Conservation (phyloP, 228 moss, liverwort and hornwort species). For the Sphagnum fallax region DNA sequence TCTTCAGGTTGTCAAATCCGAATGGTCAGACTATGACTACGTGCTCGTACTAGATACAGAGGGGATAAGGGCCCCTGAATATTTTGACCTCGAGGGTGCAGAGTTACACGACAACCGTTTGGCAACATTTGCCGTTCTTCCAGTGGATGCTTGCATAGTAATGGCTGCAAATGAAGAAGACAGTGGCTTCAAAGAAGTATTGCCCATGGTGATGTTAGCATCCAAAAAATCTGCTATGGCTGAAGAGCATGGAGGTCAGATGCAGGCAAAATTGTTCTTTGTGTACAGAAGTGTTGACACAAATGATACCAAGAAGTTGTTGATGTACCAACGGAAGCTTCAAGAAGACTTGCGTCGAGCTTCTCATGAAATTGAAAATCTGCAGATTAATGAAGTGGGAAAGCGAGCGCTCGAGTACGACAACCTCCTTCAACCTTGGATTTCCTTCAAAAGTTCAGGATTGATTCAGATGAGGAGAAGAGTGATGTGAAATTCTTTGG, state of each 20-base stretch:
- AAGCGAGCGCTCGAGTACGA: no score
- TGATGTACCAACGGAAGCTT: no score
- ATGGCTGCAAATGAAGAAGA: background rate
- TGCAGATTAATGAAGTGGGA: no score
- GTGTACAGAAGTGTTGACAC: conserved; percentile 3
- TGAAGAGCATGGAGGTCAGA: background rate
- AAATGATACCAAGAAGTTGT: background rate
- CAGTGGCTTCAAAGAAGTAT: conserved; percentile 5
- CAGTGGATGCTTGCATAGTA: conserved; percentile 8
- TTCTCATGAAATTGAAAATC: no score
- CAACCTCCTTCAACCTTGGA: no score
- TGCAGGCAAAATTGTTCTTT: no score
- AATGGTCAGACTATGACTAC: conserved; percentile 1
- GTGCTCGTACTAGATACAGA: conserved; percentile 9
- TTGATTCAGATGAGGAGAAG: no score
- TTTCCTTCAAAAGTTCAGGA: no score
- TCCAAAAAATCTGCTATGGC: conserved; percentile 3
- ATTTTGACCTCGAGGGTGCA: background rate
- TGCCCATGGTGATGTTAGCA: conserved; percentile 9
- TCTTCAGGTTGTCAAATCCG: conserved; percentile 8
- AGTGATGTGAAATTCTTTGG: no score
- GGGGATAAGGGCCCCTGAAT: conserved; percentile 10
- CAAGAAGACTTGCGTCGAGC: no score
- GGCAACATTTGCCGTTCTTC: conserved; percentile 10
- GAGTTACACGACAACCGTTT: conserved; percentile 6